These are phyloP conservation scores for Trifolium dubium DNA, from an alignment of 306 rosid genomes.

Conservation along the genomic window DNA sequence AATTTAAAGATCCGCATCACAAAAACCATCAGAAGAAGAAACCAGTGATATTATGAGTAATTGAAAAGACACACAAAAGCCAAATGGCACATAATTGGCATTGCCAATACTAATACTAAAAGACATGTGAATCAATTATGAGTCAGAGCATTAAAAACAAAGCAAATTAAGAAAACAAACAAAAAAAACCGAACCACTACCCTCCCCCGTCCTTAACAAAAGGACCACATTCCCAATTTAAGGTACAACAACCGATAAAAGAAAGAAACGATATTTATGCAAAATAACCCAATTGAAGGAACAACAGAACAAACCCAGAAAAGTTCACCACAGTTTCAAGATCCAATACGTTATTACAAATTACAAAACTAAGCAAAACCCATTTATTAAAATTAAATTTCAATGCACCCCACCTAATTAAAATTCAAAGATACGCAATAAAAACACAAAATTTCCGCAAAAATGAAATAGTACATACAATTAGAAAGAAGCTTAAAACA, in stretches of 20 bases:
- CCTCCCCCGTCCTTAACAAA: neutral
- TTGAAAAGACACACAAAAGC: neutral
- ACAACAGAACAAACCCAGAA: slow-evolving; percentile 32
- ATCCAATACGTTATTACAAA: slow-evolving; percentile 58
- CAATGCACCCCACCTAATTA: slow-evolving; percentile 7
- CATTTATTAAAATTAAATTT: slow-evolving; percentile 14
- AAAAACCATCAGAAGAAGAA: slow-evolving; percentile 40
- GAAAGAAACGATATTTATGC: slow-evolving; percentile 9
- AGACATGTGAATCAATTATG: slow-evolving; percentile 34
- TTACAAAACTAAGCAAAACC: slow-evolving; percentile 29
- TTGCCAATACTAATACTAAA: slow-evolving; percentile 21
- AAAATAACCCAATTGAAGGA: neutral
- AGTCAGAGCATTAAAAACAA: slow-evolving; percentile 41
- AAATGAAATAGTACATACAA: neutral
- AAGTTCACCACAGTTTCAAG: slow-evolving; percentile 39
- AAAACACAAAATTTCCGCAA: neutral
- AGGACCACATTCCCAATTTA: slow-evolving; percentile 41
- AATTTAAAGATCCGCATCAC: slow-evolving; percentile 53
- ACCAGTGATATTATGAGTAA: slow-evolving; percentile 13
- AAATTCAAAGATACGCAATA: neutral
- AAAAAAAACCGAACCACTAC: neutral
- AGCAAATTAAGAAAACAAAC: slow-evolving; percentile 26
- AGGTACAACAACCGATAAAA: slow-evolving; percentile 21
- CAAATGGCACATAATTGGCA: slow-evolving; percentile 25
- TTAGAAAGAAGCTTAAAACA: neutral